Conservation (phyloP, 1,284 basidiomycete genomes). For the Heimioporus retisporus region DNA sequence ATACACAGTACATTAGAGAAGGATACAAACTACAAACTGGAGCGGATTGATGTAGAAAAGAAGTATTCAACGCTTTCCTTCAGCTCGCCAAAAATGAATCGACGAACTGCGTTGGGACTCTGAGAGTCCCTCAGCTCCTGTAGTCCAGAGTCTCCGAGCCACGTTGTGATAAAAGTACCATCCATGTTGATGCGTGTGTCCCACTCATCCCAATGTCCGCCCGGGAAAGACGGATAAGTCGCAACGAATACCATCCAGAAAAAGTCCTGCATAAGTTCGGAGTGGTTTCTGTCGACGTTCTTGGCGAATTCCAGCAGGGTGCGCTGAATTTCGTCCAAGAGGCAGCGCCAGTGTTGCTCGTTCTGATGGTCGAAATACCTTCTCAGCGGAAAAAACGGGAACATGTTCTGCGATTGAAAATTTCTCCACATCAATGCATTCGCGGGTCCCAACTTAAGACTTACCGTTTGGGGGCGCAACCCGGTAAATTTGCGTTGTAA, state of each 20-base stretch:
- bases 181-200: constrained; percentile 9
- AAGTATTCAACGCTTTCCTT: constrained; percentile 9
- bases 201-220: constrained; percentile 5
- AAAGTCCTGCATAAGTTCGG: no score
- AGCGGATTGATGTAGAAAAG: constrained; percentile 5
- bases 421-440: no score
- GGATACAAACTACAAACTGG: neutral
- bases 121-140: no score
- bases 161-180: constrained; percentile 3
- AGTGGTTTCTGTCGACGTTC: no score
- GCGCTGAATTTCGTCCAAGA: constrained; percentile 5
- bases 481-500: constrained; percentile 4
- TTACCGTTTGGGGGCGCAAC: no score
- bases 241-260: constrained; percentile 17
- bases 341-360: constrained; percentile 1
- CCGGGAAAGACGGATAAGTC: constrained; percentile 4
- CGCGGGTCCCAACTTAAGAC: no score
- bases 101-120: neutral
- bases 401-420: constrained; percentile 10
- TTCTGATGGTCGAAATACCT: constrained; percentile 1
- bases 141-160: constrained; percentile 9
- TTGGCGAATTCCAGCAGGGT: no score
- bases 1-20: no score
- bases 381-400: constrained; percentile 10
- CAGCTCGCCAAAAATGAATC: constrained; percentile 8